These are phyloP conservation scores for Myrmaecium sp. DNA, from an alignment of 2,329 filamentous ascomycete genomes.

Conservation along the genomic window DNA sequence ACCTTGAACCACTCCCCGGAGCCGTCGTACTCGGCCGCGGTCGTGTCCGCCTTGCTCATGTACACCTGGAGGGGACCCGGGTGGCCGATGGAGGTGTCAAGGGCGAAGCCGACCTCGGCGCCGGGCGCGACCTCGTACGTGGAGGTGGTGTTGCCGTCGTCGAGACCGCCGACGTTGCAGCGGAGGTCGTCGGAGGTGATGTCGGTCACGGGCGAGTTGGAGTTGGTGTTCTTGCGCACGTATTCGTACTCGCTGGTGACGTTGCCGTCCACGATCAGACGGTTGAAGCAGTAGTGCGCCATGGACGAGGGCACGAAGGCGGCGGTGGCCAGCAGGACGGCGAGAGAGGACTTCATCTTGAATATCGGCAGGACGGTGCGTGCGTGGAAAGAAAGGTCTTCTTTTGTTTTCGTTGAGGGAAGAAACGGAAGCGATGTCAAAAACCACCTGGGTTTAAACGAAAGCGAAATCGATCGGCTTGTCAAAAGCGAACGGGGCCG, in stretches of 20 bases:
- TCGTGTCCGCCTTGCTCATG: constrained; percentile 38
- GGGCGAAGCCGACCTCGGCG: constrained; percentile 32
- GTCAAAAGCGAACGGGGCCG: too few species aligned
- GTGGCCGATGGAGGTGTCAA: constrained; percentile 31
- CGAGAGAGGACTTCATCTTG: constrained; percentile 15
- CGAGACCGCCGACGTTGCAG: constrained; percentile 18
- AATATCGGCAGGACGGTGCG: too few species aligned
- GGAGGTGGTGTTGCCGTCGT: constrained; percentile 14
- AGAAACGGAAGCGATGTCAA: too few species aligned
- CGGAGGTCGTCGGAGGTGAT: constrained; percentile 17
- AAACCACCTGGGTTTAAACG: too few species aligned
- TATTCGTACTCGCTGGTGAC: constrained; percentile 18
- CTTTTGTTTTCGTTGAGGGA: background rate
- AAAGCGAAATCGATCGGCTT: constrained; percentile 4
- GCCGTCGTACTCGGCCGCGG: constrained; percentile 51
- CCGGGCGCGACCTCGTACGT: constrained; percentile 25
- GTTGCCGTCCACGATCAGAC: constrained; percentile 16
- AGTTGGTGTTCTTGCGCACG: constrained; percentile 18
- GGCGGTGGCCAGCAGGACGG: constrained; percentile 11
- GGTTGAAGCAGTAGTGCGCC: constrained; percentile 22
- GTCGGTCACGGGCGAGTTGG: constrained; percentile 13
- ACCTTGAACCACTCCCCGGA: constrained; percentile 29
- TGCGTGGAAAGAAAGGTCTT: too few species aligned
- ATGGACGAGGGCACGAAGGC: constrained; percentile 8
- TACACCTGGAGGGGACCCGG: constrained; percentile 21